Percentiles rank a stretch among this genome's conserved stretches.
phyloP scores from a whole-genome alignment of 108 stramenopile genomes.

The Cyclotella sp. region DNA sequence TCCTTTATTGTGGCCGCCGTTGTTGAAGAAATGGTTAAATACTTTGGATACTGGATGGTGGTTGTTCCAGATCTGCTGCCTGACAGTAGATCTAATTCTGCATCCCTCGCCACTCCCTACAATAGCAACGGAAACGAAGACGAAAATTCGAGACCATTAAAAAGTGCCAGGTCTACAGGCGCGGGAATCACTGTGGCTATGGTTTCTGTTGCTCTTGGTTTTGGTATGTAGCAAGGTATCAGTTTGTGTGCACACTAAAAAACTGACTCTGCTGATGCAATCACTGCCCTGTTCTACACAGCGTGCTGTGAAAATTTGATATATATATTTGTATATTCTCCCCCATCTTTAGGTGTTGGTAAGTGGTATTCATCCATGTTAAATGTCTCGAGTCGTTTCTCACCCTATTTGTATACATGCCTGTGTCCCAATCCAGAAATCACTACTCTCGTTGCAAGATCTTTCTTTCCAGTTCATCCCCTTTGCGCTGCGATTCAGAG shows the following conservation, averaged over 20 bases:
- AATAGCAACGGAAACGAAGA: not conserved
- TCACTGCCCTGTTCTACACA: too few relatives aligned
- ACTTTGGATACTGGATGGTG: slow-evolving; percentile 60
- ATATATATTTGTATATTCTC: slow-evolving; percentile 52
- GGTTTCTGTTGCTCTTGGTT: slow-evolving; percentile 57
- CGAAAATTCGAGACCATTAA: not conserved
- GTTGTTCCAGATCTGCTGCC: slow-evolving; percentile 52
- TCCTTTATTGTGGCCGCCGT: slow-evolving; percentile 51
- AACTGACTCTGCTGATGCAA: too few relatives aligned
- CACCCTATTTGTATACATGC: not conserved
- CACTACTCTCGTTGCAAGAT: slow-evolving; percentile 68
- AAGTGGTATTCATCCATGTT: not conserved
- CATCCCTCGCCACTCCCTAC: not conserved
- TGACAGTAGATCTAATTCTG: not conserved
- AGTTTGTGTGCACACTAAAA: too few relatives aligned
- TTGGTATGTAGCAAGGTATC: too few relatives aligned
- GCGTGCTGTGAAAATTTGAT: slow-evolving; percentile 56
- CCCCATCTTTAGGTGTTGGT: slow-evolving; percentile 45
- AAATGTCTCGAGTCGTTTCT: not conserved
- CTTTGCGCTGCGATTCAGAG: slow-evolving; percentile 85
- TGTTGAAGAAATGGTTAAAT: slow-evolving; percentile 55
- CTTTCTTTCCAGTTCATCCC: slow-evolving; percentile 85
- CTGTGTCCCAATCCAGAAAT: too few relatives aligned
- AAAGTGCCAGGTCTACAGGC: slow-evolving; percentile 40
- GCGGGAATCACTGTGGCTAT: slow-evolving; percentile 52